Evolutionary conservation across 768 basidiomycete species (phyloP).

Genomic region (Leucocoprinus leucothites): DNA sequence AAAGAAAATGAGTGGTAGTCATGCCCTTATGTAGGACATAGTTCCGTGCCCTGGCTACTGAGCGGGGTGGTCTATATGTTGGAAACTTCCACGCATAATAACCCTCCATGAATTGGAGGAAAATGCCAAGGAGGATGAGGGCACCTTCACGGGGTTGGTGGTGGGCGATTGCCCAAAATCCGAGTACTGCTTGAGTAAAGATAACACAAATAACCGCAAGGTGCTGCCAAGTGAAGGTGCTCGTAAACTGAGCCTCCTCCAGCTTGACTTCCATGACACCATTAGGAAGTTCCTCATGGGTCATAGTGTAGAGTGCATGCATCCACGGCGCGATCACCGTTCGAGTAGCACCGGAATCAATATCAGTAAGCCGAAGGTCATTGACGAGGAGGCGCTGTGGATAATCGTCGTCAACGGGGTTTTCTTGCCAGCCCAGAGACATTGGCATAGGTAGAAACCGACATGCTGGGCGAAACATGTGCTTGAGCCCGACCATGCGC

Average conservation of each 20-base stretch:
- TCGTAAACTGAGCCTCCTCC: slow-evolving; percentile 6
- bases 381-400: slow-evolving; percentile 7
- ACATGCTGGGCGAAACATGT: slow-evolving; percentile 11
- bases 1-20: slow-evolving; percentile 9
- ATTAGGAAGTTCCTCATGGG: neutral
- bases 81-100: slow-evolving; percentile 7
- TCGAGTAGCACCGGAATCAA: slow-evolving; percentile 6
- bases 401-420: slow-evolving; percentile 9
- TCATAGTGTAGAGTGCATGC: slow-evolving; percentile 10
- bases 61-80: neutral
- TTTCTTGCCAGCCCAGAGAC: slow-evolving; percentile 11
- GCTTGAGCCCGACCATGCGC: slow-evolving; percentile 7
- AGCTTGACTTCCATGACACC: slow-evolving; percentile 3
- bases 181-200: neutral
- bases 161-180: neutral
- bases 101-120: slow-evolving; percentile 7
- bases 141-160: neutral
- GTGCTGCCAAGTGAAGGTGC: slow-evolving; percentile 6
- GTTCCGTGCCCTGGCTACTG: neutral
- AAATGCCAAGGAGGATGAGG: neutral
- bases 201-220: neutral
- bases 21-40: slow-evolving; percentile 9
- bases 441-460: slow-evolving; percentile 9
- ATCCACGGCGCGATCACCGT: slow-evolving; percentile 10
- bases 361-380: slow-evolving; percentile 4